These are phyloP conservation scores for Leccinum fibrillosum DNA, from an alignment of 768 basidiomycete species.

Conservation along the genomic window DNA sequence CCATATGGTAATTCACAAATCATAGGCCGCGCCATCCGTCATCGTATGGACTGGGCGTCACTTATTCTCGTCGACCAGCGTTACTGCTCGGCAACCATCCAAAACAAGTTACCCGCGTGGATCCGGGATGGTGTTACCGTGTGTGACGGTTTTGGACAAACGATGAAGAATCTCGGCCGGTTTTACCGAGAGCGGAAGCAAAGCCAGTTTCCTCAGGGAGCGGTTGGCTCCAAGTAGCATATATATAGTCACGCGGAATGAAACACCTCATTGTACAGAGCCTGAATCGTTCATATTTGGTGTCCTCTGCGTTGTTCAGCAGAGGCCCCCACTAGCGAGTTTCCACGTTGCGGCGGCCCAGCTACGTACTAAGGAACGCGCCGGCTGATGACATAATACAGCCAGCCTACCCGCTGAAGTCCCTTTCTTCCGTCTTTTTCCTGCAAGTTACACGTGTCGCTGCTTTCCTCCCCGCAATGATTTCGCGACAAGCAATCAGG, in stretches of 20 bases:
- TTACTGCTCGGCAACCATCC: constrained; percentile 67
- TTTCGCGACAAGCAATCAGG: constrained; percentile 36
- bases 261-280: neutral
- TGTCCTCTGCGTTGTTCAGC: neutral
- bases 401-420: neutral
- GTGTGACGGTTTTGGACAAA: constrained; percentile 67
- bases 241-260: neutral
- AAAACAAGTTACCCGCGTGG: constrained; percentile 87
- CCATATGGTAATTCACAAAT: neutral
- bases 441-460: neutral
- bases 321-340: neutral
- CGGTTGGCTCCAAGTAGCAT: constrained; percentile 1
- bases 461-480: constrained; percentile 24
- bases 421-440: neutral
- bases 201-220: neutral
- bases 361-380: neutral
- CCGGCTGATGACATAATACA: neutral
- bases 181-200: constrained; percentile 65
- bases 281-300: constrained; percentile 2
- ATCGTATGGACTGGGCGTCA: constrained; percentile 87
- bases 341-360: neutral
- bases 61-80: constrained; percentile 85
- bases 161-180: constrained; percentile 59
- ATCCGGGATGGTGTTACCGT: constrained; percentile 62
- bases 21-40: constrained; percentile 88